Base-by-base conservation (phyloP, 2,329 filamentous ascomycete genomes). In the Boeremia lycopersici region DNA sequence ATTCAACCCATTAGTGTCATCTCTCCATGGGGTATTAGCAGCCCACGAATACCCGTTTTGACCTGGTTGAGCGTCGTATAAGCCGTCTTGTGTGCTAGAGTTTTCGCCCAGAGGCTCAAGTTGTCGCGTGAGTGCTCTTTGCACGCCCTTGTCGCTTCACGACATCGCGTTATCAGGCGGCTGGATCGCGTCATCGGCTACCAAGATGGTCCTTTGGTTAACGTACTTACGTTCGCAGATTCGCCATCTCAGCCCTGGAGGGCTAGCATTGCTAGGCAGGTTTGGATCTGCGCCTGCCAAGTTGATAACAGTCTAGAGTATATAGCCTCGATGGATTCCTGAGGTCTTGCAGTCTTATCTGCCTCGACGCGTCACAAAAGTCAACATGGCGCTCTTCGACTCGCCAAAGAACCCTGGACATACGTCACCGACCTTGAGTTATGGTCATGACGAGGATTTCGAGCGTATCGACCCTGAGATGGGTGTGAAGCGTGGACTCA, bases 401-500 rank as follows among this genome's bases (percentile, higher is more conserved):
- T 57, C 45, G 15, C 31, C 59, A 28, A 68, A 68, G 48, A 55
- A 57, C 26, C 49, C 47, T 6, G 47, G 56, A 11, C 54, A 58
- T 34, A 50, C 57, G 11, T 65, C 62, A 53, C 62, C 63, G 8
- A 56, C 63, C 4, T 31, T 57, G 12, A 67, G 60, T 44, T 60
- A 61, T 53, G 54, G 43, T 34, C 49, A 52, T 43, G 63, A 71
- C 52, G 60, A 64, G 35, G 71, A 72, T 40, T 70, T 70, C 36
- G 57, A 64, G 30, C 61, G 61, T 65, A 74, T 79, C 68, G 82
- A 89, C 74, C 82, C 85, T 23, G 77, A 86, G 50, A 84, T 81
- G 56, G 85, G 88, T 29, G 86, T 90, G 62, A 88, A 86, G 76
- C 82, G 87, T 54, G 87, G 86, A 1, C 80, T 90, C 48, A 88